Conservation (phyloP, 2,329 filamentous ascomycete species). For the Diaporthe citrichinensis region DNA sequence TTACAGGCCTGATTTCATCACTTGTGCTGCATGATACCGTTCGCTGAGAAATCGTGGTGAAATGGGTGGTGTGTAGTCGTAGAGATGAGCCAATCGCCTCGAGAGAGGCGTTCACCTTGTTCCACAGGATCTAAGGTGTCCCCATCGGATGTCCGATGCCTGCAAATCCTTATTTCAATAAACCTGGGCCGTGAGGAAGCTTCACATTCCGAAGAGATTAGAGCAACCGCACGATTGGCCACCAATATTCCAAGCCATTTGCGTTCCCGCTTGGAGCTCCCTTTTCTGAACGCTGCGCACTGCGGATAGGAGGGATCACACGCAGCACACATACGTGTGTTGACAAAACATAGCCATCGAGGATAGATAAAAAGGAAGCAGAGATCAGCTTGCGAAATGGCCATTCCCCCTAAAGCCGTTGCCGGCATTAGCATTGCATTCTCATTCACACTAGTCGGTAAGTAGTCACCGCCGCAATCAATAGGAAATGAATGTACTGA, state of each 20-base stretch:
- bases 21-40: neutral
- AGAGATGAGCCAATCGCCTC: neutral
- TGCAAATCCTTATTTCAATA: neutral
- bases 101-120: neutral
- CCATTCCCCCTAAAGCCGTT: neutral
- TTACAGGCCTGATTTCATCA: neutral
- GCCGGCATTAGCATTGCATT: neutral
- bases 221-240: neutral
- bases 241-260: too few species aligned
- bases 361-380: neutral
- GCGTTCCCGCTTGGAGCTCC: neutral
- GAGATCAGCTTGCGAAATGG: neutral
- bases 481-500: neutral
- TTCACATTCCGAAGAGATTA: neutral
- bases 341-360: neutral
- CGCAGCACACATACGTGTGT: neutral
- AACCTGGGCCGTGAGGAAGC: neutral
- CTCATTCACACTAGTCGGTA: conserved; percentile 15
- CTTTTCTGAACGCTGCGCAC: too few species aligned
- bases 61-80: too few species aligned
- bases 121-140: neutral
- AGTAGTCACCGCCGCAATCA: neutral
- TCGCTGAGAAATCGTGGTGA: neutral
- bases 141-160: conserved; percentile 4
- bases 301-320: neutral